Base-by-base conservation (phyloP, 2,329 filamentous ascomycete genomes). In the Cladosporium sphaerospermum region DNA sequence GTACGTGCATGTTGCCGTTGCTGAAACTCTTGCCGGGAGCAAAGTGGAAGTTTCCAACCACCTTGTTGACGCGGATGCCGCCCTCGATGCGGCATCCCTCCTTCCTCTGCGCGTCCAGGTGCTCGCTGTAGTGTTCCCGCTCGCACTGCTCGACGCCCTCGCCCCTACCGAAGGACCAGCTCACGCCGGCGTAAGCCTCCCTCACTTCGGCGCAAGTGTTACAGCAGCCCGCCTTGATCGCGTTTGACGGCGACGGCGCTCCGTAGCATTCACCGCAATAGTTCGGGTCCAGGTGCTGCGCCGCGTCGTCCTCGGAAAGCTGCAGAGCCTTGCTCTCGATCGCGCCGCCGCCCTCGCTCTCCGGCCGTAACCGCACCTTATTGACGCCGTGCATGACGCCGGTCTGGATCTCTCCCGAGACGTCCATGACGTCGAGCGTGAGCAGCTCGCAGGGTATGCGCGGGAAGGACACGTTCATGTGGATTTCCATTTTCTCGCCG, bases 401-500 rank as follows among this genome's bases (percentile, higher is more conserved):
- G 62, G 91, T 88, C 71, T 99, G 93, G 67, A 96, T 87, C 72
- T 99, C 93, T 58, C 93, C 93, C 18, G 90, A 96, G 23, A 97
- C 92, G 73, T 99, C 93, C 93, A 99, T 99, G 53, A 99, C 92
- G 70, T 99, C 93, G 63, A 99, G 84, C 10, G 93, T 96, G 60
- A 97, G 78, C 48, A 99, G 83, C 72, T 97, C 92, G 75, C 93
- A 99, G 9, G 93, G 93, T 61, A 99, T 81, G 58, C 85, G 84
- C 9, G 93, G 93, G 69, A 99, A 99, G 44, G 89, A 93, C 56
- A 99, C 85, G 75, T 99, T 99, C 72, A 99, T 81, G 70, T 96
- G 90, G 60, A 99, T 99, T 71, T 97, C 93, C 92, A 99, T 97
- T 72, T 92, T 89, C 78, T 99, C 91, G 70, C 89, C 90, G 87